Evolutionary conservation across 495 filamentous ascomycete species (phyloP), one percentile per base, ranked within the genome.

Genomic region (Hypomontagnella monticulosa): DNA sequence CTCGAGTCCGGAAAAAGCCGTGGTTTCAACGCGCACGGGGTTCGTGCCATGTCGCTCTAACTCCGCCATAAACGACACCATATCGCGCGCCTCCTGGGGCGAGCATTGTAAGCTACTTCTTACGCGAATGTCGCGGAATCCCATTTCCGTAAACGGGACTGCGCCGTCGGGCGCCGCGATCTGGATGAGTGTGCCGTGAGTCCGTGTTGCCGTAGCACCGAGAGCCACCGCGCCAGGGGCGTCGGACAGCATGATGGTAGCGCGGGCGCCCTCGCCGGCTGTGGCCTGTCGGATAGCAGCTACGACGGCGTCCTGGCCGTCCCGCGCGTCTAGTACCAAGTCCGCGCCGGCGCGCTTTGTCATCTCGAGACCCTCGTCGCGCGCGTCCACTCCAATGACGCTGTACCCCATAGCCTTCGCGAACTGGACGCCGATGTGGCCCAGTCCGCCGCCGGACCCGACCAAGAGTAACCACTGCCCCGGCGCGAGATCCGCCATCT

Each of bases 371-470:
- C 80, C 85, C 48, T 78, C 81, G 48, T 87, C 86, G 19, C 84
- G 67, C 34, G 83, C 84, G 57, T 87, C 86, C 47, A 87, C 71
- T 0, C 80, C 86, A 16, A 87, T 73, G 14, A 87, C 78, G 44
- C 71, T 70, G 47, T 86, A 4, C 8, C 73, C 69, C 65, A 71
- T 55, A 15, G 54, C 57, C 4, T 50, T 69, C 11, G 73, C 71
- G 34, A 77, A 66, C 58, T 87, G 85, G 23, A 81, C 61, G 1
- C 77, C 82, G 11, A 87, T 47, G 72, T 87, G 84, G 1, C 86
- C 85, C 12, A 88, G 71, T 10, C 85, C 85, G 14, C 85, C 85
- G n/a, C 85, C 86, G 3, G 78, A 76, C 10, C 85, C 85, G 1
- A 87, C 77, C 36, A 88, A 76, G 2, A 74, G 79, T 11, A 87